Evolutionary conservation across 2,329 filamentous ascomycete genomes (phyloP).

Genomic region (Phialophora chinensis): DNA sequence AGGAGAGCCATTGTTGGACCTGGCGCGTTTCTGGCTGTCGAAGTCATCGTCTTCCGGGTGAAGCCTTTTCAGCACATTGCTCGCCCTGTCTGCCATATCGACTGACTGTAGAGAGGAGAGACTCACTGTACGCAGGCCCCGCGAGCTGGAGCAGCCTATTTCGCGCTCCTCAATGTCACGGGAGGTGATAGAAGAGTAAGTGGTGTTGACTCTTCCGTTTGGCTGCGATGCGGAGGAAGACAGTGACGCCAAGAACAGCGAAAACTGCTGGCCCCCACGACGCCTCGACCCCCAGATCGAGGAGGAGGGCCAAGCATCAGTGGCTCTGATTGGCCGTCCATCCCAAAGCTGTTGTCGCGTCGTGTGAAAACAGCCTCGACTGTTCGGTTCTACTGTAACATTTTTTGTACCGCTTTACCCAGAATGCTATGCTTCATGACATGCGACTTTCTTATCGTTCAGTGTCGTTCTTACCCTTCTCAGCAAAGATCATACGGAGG

Average conservation of each 20-base stretch:
- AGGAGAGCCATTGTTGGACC: conserved; percentile 58
- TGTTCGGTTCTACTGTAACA: too few relatives aligned
- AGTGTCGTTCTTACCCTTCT: too few relatives aligned
- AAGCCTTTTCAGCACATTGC: conserved; percentile 54
- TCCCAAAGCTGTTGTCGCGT: too few relatives aligned
- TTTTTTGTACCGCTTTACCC: too few relatives aligned
- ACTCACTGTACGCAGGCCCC: conserved; percentile 30
- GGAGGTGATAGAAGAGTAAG: not conserved
- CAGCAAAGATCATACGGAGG: too few relatives aligned
- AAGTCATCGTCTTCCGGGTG: conserved; percentile 54
- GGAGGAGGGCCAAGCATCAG: too few relatives aligned
- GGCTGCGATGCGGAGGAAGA: conserved; percentile 5
- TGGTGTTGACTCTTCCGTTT: not conserved
- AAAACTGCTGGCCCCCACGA: too few relatives aligned
- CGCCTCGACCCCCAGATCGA: too few relatives aligned
- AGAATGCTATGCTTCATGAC: too few relatives aligned
- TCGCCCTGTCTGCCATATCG: conserved; percentile 34
- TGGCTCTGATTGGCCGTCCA: too few relatives aligned
- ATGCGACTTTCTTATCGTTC: too few relatives aligned
- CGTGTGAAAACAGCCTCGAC: too few relatives aligned
- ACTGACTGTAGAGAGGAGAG: conserved; percentile 13
- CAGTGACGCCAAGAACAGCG: not conserved
- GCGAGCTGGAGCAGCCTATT: not conserved
- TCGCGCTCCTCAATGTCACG: not conserved
- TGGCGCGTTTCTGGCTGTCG: conserved; percentile 54